Conservation (phyloP, 164 flowering plant genomes). For the Platanus orientalis region DNA sequence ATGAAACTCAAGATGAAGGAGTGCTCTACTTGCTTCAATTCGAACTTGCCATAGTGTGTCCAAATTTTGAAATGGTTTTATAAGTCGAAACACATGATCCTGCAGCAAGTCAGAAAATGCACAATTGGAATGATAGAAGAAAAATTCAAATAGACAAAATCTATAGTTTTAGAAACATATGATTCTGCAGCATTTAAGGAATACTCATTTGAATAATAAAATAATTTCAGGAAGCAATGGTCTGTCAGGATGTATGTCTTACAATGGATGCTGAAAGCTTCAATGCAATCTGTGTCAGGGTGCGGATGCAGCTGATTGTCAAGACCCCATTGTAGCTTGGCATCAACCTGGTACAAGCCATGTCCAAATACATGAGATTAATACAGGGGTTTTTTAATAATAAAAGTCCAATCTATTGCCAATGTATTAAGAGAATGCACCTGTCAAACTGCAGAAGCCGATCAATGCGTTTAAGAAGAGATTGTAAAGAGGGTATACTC, state of each 20-base stretch:
- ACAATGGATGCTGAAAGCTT: slow-evolving; percentile 74
- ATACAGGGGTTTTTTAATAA: not conserved
- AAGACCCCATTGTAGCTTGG: slow-evolving; percentile 93
- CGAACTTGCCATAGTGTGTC: slow-evolving; percentile 76
- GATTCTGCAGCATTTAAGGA: slow-evolving; percentile 44
- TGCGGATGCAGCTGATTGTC: slow-evolving; percentile 83
- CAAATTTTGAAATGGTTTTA: slow-evolving; percentile 58
- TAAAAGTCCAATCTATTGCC: slow-evolving; percentile 2
- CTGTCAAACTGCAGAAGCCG: slow-evolving; percentile 94
- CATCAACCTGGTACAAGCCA: slow-evolving; percentile 59
- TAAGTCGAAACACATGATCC: slow-evolving; percentile 68
- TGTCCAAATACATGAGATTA: slow-evolving; percentile 8
- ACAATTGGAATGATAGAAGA: not conserved
- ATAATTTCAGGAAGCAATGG: not conserved
- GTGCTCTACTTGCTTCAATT: slow-evolving; percentile 78
- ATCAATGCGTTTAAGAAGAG: slow-evolving; percentile 92
- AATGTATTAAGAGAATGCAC: slow-evolving; percentile 29
- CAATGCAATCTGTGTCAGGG: slow-evolving; percentile 70
- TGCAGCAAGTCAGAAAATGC: slow-evolving; percentile 23
- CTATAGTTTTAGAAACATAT: slow-evolving; percentile 25
- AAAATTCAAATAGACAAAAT: no score
- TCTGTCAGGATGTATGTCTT: slow-evolving; percentile 20
- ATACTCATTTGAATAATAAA: not conserved
- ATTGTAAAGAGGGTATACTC: slow-evolving; percentile 59
- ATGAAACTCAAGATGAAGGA: slow-evolving; percentile 80